Base-by-base conservation (phyloP, 768 basidiomycete genomes). In the Russula ochroleuca region DNA sequence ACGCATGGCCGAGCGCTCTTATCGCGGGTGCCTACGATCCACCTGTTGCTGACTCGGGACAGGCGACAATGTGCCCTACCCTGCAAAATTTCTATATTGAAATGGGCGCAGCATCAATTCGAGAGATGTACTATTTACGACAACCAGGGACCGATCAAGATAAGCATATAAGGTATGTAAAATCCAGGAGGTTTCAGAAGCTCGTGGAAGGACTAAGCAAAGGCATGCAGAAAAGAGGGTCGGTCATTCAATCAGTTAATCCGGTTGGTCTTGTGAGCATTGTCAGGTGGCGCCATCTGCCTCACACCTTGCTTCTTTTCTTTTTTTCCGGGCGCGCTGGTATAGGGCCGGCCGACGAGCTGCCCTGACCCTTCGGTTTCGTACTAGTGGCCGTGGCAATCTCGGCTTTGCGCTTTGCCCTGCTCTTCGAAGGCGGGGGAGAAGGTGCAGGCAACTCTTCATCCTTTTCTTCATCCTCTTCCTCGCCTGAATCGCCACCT, bases 281-380 rank as follows among this genome's bases (percentile, higher is more conserved):
- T 14, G 62, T 63, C 65, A 63, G 50, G 62, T 59, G 65, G 62
- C 25, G 37, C 25, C 15, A 59, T 57, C 49, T 50, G 67, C 78
- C 79, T 63, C 78, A 76, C 31, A 73, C 68, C 64, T 70, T 74
- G 65, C 75, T 75, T 65, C 78, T 72, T 72, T 84, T 83, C 72
- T 79, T 80, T 60, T 75, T 78, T 41, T 77, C 71, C 50, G 70
- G 68, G 75, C 73, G 71, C 40, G 64, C 54, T 41, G 59, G 48
- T 40, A 50, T 33, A 14, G 53, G 53, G 33, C 19, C 59, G 43
- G 54, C 45, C 31, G 64, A 28, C 11, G 53, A 45, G 53, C 54
- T 61, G 35, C 45, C 37, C 61, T 55, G 62, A 23, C 63, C 17
- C 54, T 65, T 64, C 52, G 63, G 41, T 37, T 57, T 62, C 15